Conservation (phyloP, 768 basidiomycete species). For the Suillus spraguei region DNA sequence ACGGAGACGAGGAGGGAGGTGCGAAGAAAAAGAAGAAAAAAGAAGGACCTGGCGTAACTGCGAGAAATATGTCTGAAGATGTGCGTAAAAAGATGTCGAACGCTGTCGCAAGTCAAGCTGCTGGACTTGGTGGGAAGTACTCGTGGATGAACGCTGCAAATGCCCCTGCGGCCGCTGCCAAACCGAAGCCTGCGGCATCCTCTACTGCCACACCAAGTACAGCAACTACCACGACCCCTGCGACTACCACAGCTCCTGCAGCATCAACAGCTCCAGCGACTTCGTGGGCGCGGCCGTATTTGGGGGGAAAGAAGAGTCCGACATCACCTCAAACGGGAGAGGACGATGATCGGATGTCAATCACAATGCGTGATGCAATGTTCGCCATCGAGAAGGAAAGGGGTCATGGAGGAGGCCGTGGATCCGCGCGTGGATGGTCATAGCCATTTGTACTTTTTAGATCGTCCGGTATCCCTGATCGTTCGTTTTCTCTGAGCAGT, state of each 20-base stretch:
- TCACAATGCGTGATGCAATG: slow-evolving; percentile 81
- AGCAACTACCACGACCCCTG: slow-evolving; percentile 28
- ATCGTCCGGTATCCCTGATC: background rate
- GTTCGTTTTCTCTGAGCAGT: background rate
- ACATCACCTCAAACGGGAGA: slow-evolving; percentile 43
- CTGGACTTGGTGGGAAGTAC: slow-evolving; percentile 82
- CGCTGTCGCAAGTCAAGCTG: slow-evolving; percentile 84
- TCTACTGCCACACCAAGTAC: slow-evolving; percentile 35
- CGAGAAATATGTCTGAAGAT: slow-evolving; percentile 90
- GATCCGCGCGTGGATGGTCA: slow-evolving; percentile 72
- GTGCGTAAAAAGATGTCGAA: slow-evolving; percentile 92
- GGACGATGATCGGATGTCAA: slow-evolving; percentile 57
- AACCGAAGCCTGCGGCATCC: slow-evolving; percentile 36
- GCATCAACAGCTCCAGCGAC: slow-evolving; percentile 33
- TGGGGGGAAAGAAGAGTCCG: slow-evolving; percentile 51
- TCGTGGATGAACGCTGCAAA: slow-evolving; percentile 84
- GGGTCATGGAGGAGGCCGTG: slow-evolving; percentile 81
- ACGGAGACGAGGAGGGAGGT: slow-evolving; percentile 55
- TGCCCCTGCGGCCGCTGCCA: slow-evolving; percentile 43
- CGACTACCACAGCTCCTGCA: slow-evolving; percentile 34
- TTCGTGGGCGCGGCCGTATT: slow-evolving; percentile 66
- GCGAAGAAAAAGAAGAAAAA: slow-evolving; percentile 84
- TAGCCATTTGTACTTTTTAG: slow-evolving; percentile 23
- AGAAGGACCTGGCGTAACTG: slow-evolving; percentile 82
- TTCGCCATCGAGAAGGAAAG: slow-evolving; percentile 84